Evolutionary conservation across 108 stramenopile genomes (phyloP).

Genomic region (Thalassiosira profunda): DNA sequence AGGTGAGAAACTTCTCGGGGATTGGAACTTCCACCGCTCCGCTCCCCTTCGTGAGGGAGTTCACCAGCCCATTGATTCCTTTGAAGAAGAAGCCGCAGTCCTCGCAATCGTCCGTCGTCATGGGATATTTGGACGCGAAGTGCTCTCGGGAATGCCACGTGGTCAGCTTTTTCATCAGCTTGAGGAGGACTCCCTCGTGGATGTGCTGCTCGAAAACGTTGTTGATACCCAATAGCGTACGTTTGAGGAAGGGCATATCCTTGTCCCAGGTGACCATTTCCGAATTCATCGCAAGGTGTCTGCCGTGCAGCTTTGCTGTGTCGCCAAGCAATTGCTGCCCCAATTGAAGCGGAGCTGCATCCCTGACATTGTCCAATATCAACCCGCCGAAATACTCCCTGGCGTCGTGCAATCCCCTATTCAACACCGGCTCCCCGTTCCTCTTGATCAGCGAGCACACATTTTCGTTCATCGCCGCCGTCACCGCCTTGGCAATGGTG

Average conservation of each 20-base stretch:
- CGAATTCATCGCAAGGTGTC: background rate
- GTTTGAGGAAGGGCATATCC: conserved; percentile 48
- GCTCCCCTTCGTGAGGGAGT: conserved; percentile 39
- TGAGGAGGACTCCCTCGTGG: conserved; percentile 42
- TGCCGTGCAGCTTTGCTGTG: background rate
- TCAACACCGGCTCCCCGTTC: conserved; percentile 12
- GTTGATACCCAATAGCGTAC: conserved; percentile 15
- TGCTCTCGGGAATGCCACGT: conserved; percentile 19
- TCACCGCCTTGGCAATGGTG: conserved; percentile 51
- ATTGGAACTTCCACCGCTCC: conserved; percentile 5
- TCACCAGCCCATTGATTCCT: conserved; percentile 69
- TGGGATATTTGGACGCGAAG: background rate
- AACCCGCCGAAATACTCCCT: conserved; percentile 27
- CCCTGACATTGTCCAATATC: conserved; percentile 1
- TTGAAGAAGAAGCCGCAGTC: conserved; percentile 67
- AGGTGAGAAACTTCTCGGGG: conserved; percentile 31
- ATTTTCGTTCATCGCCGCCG: conserved; percentile 49
- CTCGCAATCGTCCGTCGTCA: conserved; percentile 20
- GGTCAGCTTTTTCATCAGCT: conserved; percentile 17
- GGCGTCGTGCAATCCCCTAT: conserved; percentile 11
- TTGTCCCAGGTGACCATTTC: conserved; percentile 28
- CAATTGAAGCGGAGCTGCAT: background rate
- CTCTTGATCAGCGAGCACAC: conserved; percentile 51
- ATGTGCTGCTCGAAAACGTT: conserved; percentile 41
- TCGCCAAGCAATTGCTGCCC: background rate